Evolutionary conservation across 2,329 filamentous ascomycete genomes (phyloP), one percentile per base, ranked within the genome.

Genomic region (Epichloe brachyelytri): DNA sequence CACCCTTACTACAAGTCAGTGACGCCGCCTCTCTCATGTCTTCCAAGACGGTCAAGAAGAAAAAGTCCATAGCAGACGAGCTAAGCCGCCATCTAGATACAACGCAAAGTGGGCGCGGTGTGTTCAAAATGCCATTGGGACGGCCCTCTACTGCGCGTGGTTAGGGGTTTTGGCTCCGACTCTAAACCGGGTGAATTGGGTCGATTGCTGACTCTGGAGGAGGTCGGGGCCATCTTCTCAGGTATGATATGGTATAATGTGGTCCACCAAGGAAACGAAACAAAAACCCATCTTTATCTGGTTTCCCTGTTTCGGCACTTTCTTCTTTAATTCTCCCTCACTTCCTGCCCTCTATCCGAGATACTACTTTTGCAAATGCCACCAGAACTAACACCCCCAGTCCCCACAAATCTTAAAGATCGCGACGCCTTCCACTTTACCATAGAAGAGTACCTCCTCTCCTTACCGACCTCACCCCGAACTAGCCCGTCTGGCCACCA

Each of bases 391-490:
- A 41, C 26, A 34, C 3, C 26, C 17, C 30, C 8, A 90, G 90
- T 95, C 11, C 90, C 89, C 12, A 85, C 93, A 56, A 96, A 96
- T 65, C 77, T 95, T 62, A 95, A 95, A 68, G 85, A 91, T 61
- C 75, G 79, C 55, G 91, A 97, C 65, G 80, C 82, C 48, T 98
- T 98, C 76, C 93, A 98, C 67, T 76, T 98, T 61, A 94, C 89
- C 43, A 91, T 97, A 60, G 93, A 98, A 69, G 93, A 98, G 70
- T 98, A 98, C 68, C 82, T 98, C 22, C 83, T 94, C 53, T 83
- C 88, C 76, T 97, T 53, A 91, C 93, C 53, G 81, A 83, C 54
- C 79, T 97, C 53, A 86, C 93, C 39, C 95, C 62, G 93, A 98
- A 71, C 78, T 98, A 61, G 78, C 86, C 54, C 88, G 91, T 41